Evolutionary conservation across 345 rosid species (phyloP).

Genomic region (Rhizophora apiculata): DNA sequence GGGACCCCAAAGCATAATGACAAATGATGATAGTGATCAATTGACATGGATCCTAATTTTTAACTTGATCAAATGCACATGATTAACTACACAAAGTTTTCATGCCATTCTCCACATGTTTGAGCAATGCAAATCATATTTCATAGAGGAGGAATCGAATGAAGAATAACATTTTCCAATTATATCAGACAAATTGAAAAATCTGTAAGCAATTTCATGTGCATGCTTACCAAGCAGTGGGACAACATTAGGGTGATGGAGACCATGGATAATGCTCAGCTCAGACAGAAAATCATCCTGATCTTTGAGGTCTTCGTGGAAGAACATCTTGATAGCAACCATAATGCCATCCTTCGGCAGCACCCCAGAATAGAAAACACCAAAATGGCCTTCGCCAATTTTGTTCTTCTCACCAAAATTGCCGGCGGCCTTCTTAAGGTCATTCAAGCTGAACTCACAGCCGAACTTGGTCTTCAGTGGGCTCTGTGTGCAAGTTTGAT

Average conservation of each 20-base stretch:
- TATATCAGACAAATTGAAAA: no score
- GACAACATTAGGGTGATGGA: slow-evolving; percentile 47
- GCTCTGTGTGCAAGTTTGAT: no score
- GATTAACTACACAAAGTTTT: no score
- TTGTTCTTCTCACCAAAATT: neutral
- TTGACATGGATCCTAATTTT: no score
- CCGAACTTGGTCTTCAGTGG: no score
- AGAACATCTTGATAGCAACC: neutral
- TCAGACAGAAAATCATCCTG: slow-evolving; percentile 38
- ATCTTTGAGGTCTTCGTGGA: neutral
- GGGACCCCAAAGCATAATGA: no score
- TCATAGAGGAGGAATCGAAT: no score
- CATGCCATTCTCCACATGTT: no score
- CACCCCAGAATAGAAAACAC: neutral
- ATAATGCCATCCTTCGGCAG: neutral
- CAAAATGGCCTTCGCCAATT: neutral
- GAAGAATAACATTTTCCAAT: no score
- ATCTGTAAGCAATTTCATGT: neutral
- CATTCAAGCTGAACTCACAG: neutral
- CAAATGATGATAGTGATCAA: no score
- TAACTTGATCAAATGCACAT: no score
- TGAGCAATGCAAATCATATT: no score
- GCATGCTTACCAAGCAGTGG: slow-evolving; percentile 37
- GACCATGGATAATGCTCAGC: slow-evolving; percentile 46
- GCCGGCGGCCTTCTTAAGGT: neutral